Conservation (phyloP, 495 filamentous ascomycete genomes). For the Baudoinia panamericana region DNA sequence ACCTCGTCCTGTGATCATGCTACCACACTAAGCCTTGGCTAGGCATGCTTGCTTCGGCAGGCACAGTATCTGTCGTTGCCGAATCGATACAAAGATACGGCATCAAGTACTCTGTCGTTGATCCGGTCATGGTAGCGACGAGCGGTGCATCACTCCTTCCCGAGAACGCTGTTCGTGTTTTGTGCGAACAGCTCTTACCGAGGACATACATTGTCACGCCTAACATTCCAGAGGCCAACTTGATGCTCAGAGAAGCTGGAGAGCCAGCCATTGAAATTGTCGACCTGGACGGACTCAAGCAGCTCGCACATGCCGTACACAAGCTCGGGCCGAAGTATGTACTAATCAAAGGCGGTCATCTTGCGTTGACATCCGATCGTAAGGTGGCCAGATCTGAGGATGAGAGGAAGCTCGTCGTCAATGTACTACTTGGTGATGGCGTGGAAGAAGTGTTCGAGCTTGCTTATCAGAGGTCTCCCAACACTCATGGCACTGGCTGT, state of each 20-base stretch:
- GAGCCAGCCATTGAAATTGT: conserved; percentile 36
- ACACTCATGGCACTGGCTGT: conserved; percentile 93
- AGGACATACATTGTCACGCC: conserved; percentile 72
- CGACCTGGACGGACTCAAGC: conserved; percentile 46
- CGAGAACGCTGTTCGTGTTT: conserved; percentile 46
- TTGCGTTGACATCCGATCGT: conserved; percentile 57
- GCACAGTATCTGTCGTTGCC: conserved; percentile 62
- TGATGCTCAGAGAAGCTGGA: conserved; percentile 52
- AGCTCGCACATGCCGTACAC: conserved; percentile 53
- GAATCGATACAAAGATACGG: conserved; percentile 47
- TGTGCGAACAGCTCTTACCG: conserved; percentile 59
- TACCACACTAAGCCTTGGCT: conserved; percentile 5
- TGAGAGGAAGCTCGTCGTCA: conserved; percentile 53
- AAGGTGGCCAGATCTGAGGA: conserved; percentile 38
- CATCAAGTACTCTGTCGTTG: conserved; percentile 56
- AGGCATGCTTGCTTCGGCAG: conserved; percentile 85
- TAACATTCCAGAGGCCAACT: conserved; percentile 77
- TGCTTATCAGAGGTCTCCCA: conserved; percentile 52
- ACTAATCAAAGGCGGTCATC: conserved; percentile 83
- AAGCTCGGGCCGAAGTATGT: conserved; percentile 63
- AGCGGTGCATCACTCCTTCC: conserved; percentile 67
- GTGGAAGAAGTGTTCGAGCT: conserved; percentile 48
- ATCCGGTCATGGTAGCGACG: conserved; percentile 95
- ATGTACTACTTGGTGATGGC: conserved; percentile 56
- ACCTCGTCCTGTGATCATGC: not conserved